Evolutionary conservation across 2,329 filamentous ascomycete genomes (phyloP).

Genomic region (Beauveria medogensis): DNA sequence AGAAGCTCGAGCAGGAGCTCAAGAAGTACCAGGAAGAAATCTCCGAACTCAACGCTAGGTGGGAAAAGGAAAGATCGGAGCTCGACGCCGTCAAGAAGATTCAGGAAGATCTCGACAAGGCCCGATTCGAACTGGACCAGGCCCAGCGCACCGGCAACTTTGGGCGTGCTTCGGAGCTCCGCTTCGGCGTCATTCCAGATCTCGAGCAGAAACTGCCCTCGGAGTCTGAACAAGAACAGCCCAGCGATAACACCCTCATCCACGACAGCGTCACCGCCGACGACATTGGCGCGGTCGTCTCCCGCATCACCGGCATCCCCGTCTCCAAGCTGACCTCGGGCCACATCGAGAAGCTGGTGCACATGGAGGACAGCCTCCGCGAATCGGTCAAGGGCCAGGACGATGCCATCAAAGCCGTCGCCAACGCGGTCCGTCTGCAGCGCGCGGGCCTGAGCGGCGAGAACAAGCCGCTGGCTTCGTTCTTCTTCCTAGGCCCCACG

Average conservation of each 20-base stretch:
- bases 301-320: constrained; percentile 84
- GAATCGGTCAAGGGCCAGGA: constrained; percentile 86
- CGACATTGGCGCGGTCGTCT: constrained; percentile 89
- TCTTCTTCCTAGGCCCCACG: constrained; percentile 96
- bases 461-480: constrained; percentile 83
- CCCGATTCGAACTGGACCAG: constrained; percentile 75
- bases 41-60: constrained; percentile 65
- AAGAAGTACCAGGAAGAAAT: constrained; percentile 71
- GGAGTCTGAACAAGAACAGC: constrained; percentile 47
- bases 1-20: constrained; percentile 73
- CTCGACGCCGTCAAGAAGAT: constrained; percentile 81
- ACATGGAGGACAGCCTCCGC: constrained; percentile 87
- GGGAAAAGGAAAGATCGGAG: constrained; percentile 83
- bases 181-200: constrained; percentile 78
- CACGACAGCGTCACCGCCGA: constrained; percentile 94
- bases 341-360: constrained; percentile 87
- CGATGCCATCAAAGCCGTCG: constrained; percentile 82
- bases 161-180: constrained; percentile 78
- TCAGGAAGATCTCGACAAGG: constrained; percentile 82
- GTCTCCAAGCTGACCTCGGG: constrained; percentile 87
- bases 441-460: constrained; percentile 86
- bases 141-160: constrained; percentile 86
- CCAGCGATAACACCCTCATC: constrained; percentile 52
- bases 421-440: constrained; percentile 89
- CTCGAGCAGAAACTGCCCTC: constrained; percentile 73